Percentiles rank a stretch among this genome's conserved stretches.
phyloP scores from a whole-genome alignment of 1,284 basidiomycete genomes.

The Inonotus hispidus region DNA sequence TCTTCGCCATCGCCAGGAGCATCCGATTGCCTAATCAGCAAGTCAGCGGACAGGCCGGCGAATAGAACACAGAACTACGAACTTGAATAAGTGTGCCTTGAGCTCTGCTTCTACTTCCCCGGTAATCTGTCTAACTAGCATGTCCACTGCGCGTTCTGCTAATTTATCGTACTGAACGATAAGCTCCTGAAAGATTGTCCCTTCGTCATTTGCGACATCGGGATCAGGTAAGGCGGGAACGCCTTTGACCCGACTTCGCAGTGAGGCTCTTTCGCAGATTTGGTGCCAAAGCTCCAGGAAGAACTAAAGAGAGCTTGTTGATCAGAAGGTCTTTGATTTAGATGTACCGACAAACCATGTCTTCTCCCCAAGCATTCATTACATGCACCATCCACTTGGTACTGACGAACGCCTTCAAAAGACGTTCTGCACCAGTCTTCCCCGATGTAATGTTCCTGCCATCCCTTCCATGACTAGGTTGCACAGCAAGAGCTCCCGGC shows the following conservation, averaged over 20 bases:
- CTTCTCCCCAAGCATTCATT: slow-evolving; percentile 81
- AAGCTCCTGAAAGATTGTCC: slow-evolving; percentile 74
- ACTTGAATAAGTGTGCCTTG: slow-evolving; percentile 57
- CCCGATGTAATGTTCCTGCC: slow-evolving; percentile 65
- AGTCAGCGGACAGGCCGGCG: neutral
- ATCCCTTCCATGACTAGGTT: slow-evolving; percentile 50
- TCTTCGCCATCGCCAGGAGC: slow-evolving; percentile 25
- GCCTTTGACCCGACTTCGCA: slow-evolving; percentile 47
- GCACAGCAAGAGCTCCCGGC: slow-evolving; percentile 71
- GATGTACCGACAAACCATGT: slow-evolving; percentile 53
- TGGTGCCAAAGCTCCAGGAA: slow-evolving; percentile 85
- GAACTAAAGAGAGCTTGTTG: slow-evolving; percentile 46
- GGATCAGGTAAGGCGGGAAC: slow-evolving; percentile 47
- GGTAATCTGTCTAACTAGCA: slow-evolving; percentile 76
- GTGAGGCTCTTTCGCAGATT: slow-evolving; percentile 51
- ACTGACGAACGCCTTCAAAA: slow-evolving; percentile 81
- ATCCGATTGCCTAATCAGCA: slow-evolving; percentile 23
- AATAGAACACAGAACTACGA: slow-evolving; percentile 26
- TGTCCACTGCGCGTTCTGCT: slow-evolving; percentile 72
- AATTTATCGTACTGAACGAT: slow-evolving; percentile 59
- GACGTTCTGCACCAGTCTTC: slow-evolving; percentile 70
- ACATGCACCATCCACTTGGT: slow-evolving; percentile 63
- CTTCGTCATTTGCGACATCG: slow-evolving; percentile 36
- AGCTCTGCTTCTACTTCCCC: slow-evolving; percentile 73
- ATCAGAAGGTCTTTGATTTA: neutral